Evolutionary conservation across 2,329 filamentous ascomycete genomes (phyloP), one percentile per base, ranked within the genome.

Genomic region (Podosphaera aphanis): DNA sequence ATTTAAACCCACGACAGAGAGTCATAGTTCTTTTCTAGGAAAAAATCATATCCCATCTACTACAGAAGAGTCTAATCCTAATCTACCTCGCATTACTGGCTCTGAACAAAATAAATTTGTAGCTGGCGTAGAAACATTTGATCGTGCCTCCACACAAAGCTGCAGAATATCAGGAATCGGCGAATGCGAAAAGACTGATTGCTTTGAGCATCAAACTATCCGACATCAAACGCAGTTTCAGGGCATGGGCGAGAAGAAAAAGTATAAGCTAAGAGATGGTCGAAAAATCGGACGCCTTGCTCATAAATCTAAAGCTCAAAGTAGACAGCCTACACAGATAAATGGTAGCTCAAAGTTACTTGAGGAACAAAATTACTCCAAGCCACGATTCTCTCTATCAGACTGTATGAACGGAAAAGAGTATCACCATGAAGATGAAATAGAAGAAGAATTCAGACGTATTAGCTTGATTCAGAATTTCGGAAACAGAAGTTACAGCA

Each of bases 351-450:
- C 29, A 13, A 11, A 33, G 15, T 13, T n/a, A n/a, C 15, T 33
- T 33, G 11, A 11, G 5, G 29, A n/a, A 33, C 15, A 5, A 11
- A 33, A 33, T n/a, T 13, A 7, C 11, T n/a, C 29, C 29, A 33
- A 33, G 13, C 15, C 13, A 13, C 8, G 15, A 13, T n/a, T 33
- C 13, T 33, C 15, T 13, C 5, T 13, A 33, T 13, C 42, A 33
- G 29, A 33, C 13, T 25, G 29, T 39, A 13, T 53, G 50, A 45
- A 53, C 51, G 29, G 47, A 18, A 29, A 49, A 25, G 33, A 48
- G 3, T 33, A 33, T 33, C 29, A 43, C 37, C 25, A 48, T 41
- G 5, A 40, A 5, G 23, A 43, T 7, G 43, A 47, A 23, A 29
- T 39, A 36, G 15, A 20, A 11, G 25, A 36, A 31, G 27, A 36